Percentiles rank a stretch among this genome's conserved stretches.
Conservation (phyloP, 2,329 filamentous ascomycete species). For the Alternaria sp. region DNA sequence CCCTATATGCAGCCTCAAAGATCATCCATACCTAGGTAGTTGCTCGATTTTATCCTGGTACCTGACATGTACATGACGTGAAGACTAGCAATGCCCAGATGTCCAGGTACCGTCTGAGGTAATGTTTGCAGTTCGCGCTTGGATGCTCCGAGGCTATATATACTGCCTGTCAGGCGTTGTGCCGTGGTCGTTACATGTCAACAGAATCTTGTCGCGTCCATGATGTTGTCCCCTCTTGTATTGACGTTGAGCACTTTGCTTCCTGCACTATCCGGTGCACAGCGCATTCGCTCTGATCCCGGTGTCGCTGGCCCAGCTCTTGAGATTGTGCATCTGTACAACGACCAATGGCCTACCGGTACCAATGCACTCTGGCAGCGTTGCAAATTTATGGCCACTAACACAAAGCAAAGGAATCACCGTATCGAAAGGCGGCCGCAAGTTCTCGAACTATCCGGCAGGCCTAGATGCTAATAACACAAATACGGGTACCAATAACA, state of each 20-base stretch:
- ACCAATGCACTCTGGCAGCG: background rate
- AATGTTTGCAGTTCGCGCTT: slow-evolving; percentile 14
- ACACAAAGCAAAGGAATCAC: slow-evolving; percentile 54
- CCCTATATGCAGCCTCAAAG: slow-evolving; percentile 8
- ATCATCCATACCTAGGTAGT: slow-evolving; percentile 10
- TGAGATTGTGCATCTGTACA: slow-evolving; percentile 61
- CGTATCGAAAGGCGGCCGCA: slow-evolving; percentile 60
- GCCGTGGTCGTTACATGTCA: background rate
- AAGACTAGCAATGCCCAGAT: slow-evolving; percentile 20
- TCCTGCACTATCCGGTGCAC: slow-evolving; percentile 22
- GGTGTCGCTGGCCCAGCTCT: slow-evolving; percentile 54
- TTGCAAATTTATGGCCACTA: background rate
- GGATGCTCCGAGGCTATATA: slow-evolving; percentile 13
- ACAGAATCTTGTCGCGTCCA: background rate
- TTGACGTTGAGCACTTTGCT: slow-evolving; percentile 22
- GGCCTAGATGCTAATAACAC: slow-evolving; percentile 61
- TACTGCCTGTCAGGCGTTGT: background rate
- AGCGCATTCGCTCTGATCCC: slow-evolving; percentile 45
- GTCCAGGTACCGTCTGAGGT: slow-evolving; percentile 17
- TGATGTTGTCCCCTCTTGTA: slow-evolving; percentile 13
- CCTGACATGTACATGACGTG: slow-evolving; percentile 37
- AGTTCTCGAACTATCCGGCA: slow-evolving; percentile 63
- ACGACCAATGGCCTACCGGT: slow-evolving; percentile 61
- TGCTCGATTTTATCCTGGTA: slow-evolving; percentile 17
- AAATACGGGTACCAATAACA: slow-evolving; percentile 51